phyloP scores from a whole-genome alignment of 176 grass and related monocot genomes.

The Rhipidocladum racemiflorum region DNA sequence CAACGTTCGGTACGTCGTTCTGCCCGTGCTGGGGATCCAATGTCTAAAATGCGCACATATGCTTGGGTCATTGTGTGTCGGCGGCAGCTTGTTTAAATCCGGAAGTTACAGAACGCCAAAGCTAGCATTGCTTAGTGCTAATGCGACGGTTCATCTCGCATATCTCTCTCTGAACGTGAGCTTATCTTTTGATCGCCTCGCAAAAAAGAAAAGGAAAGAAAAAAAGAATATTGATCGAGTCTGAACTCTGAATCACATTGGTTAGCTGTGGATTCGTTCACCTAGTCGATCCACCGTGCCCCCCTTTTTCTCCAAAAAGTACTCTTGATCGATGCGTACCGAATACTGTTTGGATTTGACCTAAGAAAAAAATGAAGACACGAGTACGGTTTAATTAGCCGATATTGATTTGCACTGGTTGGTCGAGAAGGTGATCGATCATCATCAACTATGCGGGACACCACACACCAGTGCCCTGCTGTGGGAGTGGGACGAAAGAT shows the following conservation, averaged over 20 bases:
- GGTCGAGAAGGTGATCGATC: not conserved
- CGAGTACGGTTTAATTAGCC: not conserved
- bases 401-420: not conserved
- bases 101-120: not conserved
- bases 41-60: not conserved
- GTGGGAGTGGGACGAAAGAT: not conserved
- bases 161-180: no score
- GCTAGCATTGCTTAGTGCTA: no score
- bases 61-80: no score
- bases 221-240: no score
- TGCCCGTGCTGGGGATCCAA: not conserved
- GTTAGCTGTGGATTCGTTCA: not conserved
- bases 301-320: not conserved
- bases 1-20: slow-evolving; percentile 2
- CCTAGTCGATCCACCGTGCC: no score
- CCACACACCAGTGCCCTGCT: not conserved
- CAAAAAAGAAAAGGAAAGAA: no score
- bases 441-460: not conserved
- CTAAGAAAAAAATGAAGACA: not conserved
- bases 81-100: slow-evolving; percentile 4
- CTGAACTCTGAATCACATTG: no score
- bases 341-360: not conserved
- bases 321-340: not conserved
- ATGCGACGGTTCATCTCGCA: no score
- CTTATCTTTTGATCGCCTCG: no score